Evolutionary conservation across 352 stramenopile genomes (phyloP).

Genomic region (Phytophthora tentaculata): DNA sequence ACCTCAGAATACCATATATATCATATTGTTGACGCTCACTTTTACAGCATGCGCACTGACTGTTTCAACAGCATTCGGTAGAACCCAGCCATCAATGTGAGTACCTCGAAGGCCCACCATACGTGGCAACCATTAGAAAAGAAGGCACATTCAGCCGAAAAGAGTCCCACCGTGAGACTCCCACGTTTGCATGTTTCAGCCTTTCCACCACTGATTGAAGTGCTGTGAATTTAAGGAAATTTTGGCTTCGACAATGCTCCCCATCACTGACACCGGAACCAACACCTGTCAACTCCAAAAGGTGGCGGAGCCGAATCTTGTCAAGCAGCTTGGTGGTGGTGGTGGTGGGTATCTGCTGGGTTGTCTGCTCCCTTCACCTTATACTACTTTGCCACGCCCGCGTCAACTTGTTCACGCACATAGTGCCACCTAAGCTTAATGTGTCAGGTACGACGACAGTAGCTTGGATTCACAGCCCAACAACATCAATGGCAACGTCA

Average conservation of each 20-base stretch:
- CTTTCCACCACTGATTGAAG: background rate
- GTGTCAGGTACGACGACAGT: background rate
- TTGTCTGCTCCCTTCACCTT: no score
- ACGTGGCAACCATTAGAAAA: background rate
- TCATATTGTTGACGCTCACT: background rate
- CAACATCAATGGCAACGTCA: no score
- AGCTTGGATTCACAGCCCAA: background rate
- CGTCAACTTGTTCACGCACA: background rate
- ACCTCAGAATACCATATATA: background rate
- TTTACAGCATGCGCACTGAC: background rate
- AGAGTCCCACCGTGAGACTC: background rate
- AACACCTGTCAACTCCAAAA: no score
- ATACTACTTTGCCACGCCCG: background rate
- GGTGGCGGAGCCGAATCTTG: no score
- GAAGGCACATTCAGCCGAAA: background rate
- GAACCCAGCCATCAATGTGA: background rate
- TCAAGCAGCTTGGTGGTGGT: no score
- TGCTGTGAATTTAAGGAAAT: constrained; percentile 23
- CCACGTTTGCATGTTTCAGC: no score
- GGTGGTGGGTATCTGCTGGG: no score
- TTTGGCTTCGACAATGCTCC: no score
- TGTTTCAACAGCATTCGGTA: background rate
- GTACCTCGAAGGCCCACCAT: background rate
- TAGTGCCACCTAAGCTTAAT: background rate
- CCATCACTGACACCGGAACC: no score